These are phyloP conservation scores for Rhodotorula sphaerocarpa DNA, from an alignment of 768 basidiomycete genomes.

Conservation along the genomic window DNA sequence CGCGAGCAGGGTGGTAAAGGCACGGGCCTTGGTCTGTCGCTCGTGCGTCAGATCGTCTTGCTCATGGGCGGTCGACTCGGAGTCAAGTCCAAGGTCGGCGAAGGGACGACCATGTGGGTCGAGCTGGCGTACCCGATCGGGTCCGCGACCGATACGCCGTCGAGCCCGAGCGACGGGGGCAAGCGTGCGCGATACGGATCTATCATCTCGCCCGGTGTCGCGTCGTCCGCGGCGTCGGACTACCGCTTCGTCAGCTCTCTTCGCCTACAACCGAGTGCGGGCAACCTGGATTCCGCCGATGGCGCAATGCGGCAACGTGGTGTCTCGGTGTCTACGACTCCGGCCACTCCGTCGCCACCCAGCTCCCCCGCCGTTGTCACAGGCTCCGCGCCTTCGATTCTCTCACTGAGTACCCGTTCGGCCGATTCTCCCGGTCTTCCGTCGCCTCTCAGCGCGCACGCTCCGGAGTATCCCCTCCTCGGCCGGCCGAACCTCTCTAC, in stretches of 20 bases:
- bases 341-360: background rate
- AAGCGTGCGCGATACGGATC: background rate
- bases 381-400: too few species aligned
- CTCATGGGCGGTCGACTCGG: conserved; percentile 47
- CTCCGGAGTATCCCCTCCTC: too few species aligned
- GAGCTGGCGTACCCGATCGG: conserved; percentile 32
- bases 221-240: conserved; percentile 19
- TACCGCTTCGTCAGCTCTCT: conserved; percentile 27
- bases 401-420: too few species aligned
- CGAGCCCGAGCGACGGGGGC: too few species aligned
- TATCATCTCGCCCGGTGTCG: conserved; percentile 5
- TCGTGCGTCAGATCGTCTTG: conserved; percentile 48
- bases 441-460: too few species aligned
- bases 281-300: conserved; percentile 16
- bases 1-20: conserved; percentile 49
- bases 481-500: too few species aligned
- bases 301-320: background rate
- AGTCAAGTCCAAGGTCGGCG: conserved; percentile 40
- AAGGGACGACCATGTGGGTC: conserved; percentile 39
- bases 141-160: too few species aligned
- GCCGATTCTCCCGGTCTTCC: too few species aligned
- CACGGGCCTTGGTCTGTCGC: conserved; percentile 47
- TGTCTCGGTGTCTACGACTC: conserved; percentile 3
- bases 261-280: conserved; percentile 2
- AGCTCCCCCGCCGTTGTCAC: background rate